Evolutionary conservation across 2,329 filamentous ascomycete genomes (phyloP), one percentile per base, ranked within the genome.

Genomic region (Claviceps sp.): DNA sequence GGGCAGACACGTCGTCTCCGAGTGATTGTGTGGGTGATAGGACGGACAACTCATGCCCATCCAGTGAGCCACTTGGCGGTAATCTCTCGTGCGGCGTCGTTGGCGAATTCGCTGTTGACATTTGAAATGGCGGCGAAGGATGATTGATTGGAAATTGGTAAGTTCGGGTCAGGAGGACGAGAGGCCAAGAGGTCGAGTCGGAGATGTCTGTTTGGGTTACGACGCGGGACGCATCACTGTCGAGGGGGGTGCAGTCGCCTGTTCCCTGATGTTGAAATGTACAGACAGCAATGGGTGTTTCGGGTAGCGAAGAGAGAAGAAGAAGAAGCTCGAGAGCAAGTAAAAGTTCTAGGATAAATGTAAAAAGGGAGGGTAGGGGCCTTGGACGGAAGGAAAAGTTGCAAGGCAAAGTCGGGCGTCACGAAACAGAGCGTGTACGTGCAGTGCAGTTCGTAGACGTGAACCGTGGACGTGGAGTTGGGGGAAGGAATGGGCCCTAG

Each of bases 21-120:
- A 54, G 38, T 26, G 47, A 49, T 50, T 55, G 56, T 36, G 30
- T 34, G 30, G 54, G 56, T 43, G 56, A 57, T 38, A 51, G 34
- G 30, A 50, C 54, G 46, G 58, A 58, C 47, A 54, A 53, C 36
- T 59, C 61, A 59, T 64, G 55, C 42, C 58, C 62, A 49, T 48
- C 47, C 20, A 60, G 53, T 24, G 58, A 60, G 49, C 60, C 56
- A 26, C 52, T 52, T 47, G 54, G 54, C 50, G 52, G 47, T 9
- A 61, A 59, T 52, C 60, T 59, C 49, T 60, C 62, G 56, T 40
- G 56, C 58, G 50, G 49, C 53, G 54, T 54, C 51, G 52, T 50
- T 40, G 52, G 56, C 54, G 59, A 56, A 38, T 44, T 42, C 49
- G 55, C 58, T 54, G 59, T 58, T 58, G 65, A 63, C 59, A 58